Evolutionary conservation across 176 grass and related monocot species (phyloP), one percentile per base, ranked within the genome.

Genomic region (Tillandsia leiboldiana): DNA sequence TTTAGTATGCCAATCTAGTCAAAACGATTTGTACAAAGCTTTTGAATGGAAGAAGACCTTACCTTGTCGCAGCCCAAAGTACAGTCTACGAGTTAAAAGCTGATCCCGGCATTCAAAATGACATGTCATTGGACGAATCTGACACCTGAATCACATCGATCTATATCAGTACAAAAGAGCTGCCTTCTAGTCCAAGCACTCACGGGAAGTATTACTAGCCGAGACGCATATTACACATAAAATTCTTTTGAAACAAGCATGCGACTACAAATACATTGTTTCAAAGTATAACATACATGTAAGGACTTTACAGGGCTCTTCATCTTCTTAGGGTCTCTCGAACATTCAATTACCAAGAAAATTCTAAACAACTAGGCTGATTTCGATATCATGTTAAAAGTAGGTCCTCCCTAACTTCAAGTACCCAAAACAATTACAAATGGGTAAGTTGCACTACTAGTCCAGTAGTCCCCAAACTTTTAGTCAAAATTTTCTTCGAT

Each of bases 1-100:
- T 7, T 5, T 42, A 4, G 33, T 42, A 6, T 42, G 33, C 7
- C 33, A 42, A 42, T 42, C 9, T 33, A 14, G 24, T 77, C 49
- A 10, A 2, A 53, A 23, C 12, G 49, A 22, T 68, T 11, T 12
- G 49, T 14, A 77, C 15, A 26, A 9, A 49, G 61, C 6, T 2
- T 15, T 24, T 33, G 56, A 69, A 18, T 17, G 7, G 48, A 79
- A 71, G 42, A 49, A 72, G 53, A 78, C 52, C 8, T 4, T 72
- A 79, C 77, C 77, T 72, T n/a, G 68, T 24, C 26, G 51, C 56
- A 70, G 65, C 13, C 48, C 51, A 65, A 65, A 52, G 54, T 72
- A 59, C 26, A 66, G 54, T 72, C 58, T 65, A 64, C 42, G 67
- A 23, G 77, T 58, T 50, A 79, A 65, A 72, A 64, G 47, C 58